Conservation (phyloP, 83 land plant genomes). For the Larix sibirica region DNA sequence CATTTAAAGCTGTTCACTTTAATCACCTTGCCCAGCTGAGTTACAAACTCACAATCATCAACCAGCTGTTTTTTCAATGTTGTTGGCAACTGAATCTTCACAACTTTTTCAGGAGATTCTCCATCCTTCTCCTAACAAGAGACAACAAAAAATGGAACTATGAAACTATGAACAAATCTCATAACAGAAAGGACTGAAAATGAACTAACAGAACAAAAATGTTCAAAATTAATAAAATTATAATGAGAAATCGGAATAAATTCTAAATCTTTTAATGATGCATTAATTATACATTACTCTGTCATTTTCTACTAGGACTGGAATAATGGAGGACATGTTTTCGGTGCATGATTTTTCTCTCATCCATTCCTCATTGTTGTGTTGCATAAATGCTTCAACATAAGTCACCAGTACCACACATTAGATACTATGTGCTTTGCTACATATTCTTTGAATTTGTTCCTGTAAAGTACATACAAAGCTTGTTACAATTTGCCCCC, state of each 20-base stretch:
- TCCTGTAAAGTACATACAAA: background rate
- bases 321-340: too few relatives aligned
- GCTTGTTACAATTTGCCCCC: background rate
- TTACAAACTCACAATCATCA: conserved; percentile 78
- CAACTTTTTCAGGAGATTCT: conserved; percentile 38
- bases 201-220: background rate
- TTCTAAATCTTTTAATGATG: too few relatives aligned
- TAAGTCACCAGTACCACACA: too few relatives aligned
- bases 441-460: background rate
- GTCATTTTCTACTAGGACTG: too few relatives aligned
- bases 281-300: too few relatives aligned
- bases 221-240: too few relatives aligned
- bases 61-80: conserved; percentile 64
- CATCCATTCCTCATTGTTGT: too few relatives aligned
- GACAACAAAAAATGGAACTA: background rate
- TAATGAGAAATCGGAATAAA: background rate
- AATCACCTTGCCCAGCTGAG: conserved; percentile 68
- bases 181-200: background rate
- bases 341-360: too few relatives aligned
- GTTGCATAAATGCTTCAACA: too few relatives aligned
- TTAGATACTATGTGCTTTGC: too few relatives aligned
- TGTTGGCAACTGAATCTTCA: conserved; percentile 57
- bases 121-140: conserved; percentile 42
- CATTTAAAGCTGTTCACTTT: background rate
- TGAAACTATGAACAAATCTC: background rate